Conservation (phyloP, 1,284 basidiomycete species). For the Ceratobasidium sp. region DNA sequence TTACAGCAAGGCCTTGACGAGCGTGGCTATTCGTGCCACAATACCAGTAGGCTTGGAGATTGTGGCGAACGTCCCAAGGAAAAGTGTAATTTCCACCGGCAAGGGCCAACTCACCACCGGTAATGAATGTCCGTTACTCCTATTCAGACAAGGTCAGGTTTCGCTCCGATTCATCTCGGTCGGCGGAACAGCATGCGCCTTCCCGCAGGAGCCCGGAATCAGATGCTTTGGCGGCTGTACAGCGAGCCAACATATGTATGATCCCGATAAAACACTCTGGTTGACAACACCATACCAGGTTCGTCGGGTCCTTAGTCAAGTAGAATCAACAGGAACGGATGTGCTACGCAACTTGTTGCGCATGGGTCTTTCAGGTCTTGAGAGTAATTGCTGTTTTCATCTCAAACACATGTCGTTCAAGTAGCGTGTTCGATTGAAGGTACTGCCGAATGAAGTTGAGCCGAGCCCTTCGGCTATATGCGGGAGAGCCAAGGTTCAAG, state of each 20-base stretch:
- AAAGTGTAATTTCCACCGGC: not conserved
- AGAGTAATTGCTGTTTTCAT: too few species aligned
- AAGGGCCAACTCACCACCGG: not conserved
- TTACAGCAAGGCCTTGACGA: not conserved
- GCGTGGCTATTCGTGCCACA: not conserved
- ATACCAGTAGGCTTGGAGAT: not conserved
- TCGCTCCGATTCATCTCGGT: not conserved
- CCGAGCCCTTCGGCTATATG: too few species aligned
- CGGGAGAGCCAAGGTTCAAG: too few species aligned
- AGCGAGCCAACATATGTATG: not conserved
- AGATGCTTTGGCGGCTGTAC: not conserved
- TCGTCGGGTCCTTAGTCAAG: too few species aligned
- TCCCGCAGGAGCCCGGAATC: not conserved
- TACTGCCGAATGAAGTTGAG: too few species aligned
- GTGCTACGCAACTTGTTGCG: too few species aligned
- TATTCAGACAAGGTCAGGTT: not conserved
- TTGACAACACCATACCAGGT: too few species aligned
- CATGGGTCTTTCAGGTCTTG: too few species aligned
- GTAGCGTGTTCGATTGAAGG: too few species aligned
- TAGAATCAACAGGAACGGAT: too few species aligned
- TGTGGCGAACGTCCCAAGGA: not conserved
- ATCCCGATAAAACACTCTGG: not conserved
- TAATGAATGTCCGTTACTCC: constrained; percentile 1
- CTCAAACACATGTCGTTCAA: too few species aligned
- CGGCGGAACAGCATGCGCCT: not conserved